These are phyloP conservation scores for Didymella glomerata DNA, from an alignment of 2,329 filamentous ascomycete genomes.

Conservation along the genomic window DNA sequence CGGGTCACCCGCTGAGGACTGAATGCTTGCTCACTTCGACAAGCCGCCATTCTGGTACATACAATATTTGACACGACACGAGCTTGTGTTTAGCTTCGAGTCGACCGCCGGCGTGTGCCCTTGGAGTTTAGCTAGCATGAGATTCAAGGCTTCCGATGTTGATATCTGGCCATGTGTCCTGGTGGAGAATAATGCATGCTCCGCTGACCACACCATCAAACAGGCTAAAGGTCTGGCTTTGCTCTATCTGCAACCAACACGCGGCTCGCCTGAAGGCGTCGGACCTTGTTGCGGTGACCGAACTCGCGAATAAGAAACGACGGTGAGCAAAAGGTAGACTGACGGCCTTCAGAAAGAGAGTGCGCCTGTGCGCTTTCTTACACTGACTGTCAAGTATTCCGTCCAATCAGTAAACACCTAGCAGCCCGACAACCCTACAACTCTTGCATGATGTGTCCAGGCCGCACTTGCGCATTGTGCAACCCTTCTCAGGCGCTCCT, in stretches of 20 bases:
- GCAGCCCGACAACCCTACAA: not conserved
- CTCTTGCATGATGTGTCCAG: not conserved
- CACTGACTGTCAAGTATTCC: not conserved
- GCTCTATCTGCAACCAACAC: constrained; percentile 12
- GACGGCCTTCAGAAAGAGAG: constrained; percentile 1
- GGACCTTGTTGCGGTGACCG: constrained; percentile 9
- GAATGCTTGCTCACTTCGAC: constrained; percentile 5
- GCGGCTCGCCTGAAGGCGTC: constrained; percentile 8
- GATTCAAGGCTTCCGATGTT: not conserved
- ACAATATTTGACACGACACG: constrained; percentile 1
- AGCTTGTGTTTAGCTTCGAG: constrained; percentile 2
- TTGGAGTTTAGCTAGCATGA: not conserved
- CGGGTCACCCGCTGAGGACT: constrained; percentile 3
- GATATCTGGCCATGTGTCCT: not conserved
- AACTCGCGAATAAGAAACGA: constrained; percentile 8
- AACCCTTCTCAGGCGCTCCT: constrained; percentile 6
- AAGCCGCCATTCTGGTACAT: not conserved
- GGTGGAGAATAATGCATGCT: not conserved
- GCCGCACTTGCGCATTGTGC: constrained; percentile 7
- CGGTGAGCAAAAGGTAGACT: not conserved
- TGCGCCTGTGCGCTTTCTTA: constrained; percentile 2
- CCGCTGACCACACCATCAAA: constrained; percentile 2
- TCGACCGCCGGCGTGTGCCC: not conserved
- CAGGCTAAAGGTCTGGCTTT: not conserved
- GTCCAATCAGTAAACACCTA: constrained; percentile 5